Base-by-base conservation (phyloP, 495 filamentous ascomycete genomes). In the Terfezia claveryi region DNA sequence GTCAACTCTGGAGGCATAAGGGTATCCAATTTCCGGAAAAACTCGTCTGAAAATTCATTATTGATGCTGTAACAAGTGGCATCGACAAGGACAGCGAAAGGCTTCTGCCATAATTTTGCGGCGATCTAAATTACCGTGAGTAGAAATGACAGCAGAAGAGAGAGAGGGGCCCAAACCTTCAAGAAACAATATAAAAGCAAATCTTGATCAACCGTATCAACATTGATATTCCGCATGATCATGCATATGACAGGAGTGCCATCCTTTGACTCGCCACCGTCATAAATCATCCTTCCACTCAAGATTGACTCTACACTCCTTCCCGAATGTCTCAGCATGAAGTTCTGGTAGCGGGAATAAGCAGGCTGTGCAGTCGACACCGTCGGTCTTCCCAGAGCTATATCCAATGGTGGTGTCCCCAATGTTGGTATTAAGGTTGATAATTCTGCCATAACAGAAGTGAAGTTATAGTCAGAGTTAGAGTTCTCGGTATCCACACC, bases 251-350 rank as follows among this genome's bases (percentile, higher is more conserved):
- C 75, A 8, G 78, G 73, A 36, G 80, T 64, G 6, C 77, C 79
- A 60, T 82, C 79, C 70, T 77, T 80, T 61, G 75, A 80, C 64
- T 81, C 77, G 49, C 79, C 79, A 36, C 79, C 79, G 58, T 81
- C 79, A 58, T 82, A 82, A 5, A 82, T 75, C 16, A 77, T 77
- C 8, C 77, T 71, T 46, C 73, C 72, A 12, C 74, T 74, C n/a
- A 76, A 59, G 52, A 75, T 74, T 51, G 73, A 77, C 56, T 80
- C 78, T 8, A 74, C 74, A 58, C 74, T 76, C 20, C 76, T 70
- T 53, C 76, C 77, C 37, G 77, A 78, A 58, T 82, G 80, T 36
- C 72, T 72, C 37, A 82, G 69, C 79, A 82, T 82, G 57, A 82
- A 82, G 59, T 81, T 72, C 61, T 82, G 79, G 62, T 80, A 82